These are phyloP conservation scores for Yarrowia osloensis DNA, from an alignment of 805 yeast species.

Conservation along the genomic window DNA sequence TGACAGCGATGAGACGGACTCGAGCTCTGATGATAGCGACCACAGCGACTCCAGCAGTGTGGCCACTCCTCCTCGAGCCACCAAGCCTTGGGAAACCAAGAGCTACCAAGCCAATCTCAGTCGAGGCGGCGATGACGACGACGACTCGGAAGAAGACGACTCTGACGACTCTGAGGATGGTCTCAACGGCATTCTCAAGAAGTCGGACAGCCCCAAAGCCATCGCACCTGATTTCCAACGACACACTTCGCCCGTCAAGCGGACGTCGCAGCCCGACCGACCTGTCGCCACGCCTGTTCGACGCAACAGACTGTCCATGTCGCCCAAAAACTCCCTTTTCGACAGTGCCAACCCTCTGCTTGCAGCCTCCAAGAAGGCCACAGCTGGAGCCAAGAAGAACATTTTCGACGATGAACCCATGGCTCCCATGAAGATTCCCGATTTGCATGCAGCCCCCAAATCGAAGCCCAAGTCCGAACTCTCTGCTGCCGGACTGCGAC, in stretches of 20 bases:
- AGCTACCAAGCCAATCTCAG: background rate
- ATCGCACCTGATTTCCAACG: slow-evolving; percentile 19
- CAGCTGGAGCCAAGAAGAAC: background rate
- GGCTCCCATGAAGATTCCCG: background rate
- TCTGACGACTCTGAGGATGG: slow-evolving; percentile 23
- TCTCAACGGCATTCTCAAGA: background rate
- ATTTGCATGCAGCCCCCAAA: background rate
- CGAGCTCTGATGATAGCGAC: background rate
- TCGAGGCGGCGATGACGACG: background rate
- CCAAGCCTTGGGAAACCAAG: slow-evolving; percentile 13
- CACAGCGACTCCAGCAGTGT: slow-evolving; percentile 4
- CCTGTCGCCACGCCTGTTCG: slow-evolving; percentile 8
- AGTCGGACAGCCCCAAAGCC: background rate
- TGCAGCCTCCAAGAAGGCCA: background rate
- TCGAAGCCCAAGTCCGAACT: background rate
- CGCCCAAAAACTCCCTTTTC: slow-evolving; percentile 12
- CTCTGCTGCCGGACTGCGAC: slow-evolving; percentile 7
- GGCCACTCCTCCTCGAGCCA: background rate
- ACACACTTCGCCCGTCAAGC: slow-evolving; percentile 1
- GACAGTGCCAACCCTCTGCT: slow-evolving; percentile 3
- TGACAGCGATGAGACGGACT: slow-evolving; percentile 7
- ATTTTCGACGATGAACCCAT: slow-evolving; percentile 10
- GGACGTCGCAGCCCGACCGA: background rate
- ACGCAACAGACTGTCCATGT: slow-evolving; percentile 17
- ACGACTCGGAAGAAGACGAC: background rate